phyloP scores from a whole-genome alignment of 164 flowering plant genomes.

The Magnolia kwangsiensis region DNA sequence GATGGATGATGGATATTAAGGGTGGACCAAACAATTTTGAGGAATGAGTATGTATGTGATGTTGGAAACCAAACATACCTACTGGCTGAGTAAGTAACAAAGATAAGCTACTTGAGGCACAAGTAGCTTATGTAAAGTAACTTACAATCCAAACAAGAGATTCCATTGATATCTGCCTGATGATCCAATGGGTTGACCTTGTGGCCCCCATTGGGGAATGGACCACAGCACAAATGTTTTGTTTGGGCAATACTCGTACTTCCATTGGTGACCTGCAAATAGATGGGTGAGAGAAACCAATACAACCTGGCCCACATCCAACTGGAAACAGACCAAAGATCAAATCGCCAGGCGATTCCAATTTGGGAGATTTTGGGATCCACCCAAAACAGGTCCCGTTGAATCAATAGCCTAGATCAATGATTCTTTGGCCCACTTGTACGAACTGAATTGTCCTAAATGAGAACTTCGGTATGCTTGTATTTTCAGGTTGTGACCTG shows the following conservation, averaged over 20 bases:
- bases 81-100: too few species aligned
- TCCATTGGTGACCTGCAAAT: neutral
- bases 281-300: neutral
- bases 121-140: too few species aligned
- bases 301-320: neutral
- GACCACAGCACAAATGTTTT: neutral
- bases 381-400: neutral
- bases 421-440: neutral
- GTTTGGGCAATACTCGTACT: neutral
- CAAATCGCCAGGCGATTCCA: neutral
- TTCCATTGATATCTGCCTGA: neutral
- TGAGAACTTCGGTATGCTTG: too few species aligned
- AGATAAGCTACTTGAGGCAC: too few species aligned
- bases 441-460: neutral
- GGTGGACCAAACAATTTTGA: too few species aligned
- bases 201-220: neutral
- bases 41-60: too few species aligned
- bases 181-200: neutral
- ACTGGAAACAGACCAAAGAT: neutral
- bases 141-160: too few species aligned
- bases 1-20: too few species aligned
- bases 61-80: too few species aligned
- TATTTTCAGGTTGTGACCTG: too few species aligned
- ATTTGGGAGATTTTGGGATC: neutral
- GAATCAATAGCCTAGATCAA: neutral